Evolutionary conservation across 73 alveolate species (phyloP), one percentile per base, ranked within the genome.

Genomic region (Tetrahymena elliotti): DNA sequence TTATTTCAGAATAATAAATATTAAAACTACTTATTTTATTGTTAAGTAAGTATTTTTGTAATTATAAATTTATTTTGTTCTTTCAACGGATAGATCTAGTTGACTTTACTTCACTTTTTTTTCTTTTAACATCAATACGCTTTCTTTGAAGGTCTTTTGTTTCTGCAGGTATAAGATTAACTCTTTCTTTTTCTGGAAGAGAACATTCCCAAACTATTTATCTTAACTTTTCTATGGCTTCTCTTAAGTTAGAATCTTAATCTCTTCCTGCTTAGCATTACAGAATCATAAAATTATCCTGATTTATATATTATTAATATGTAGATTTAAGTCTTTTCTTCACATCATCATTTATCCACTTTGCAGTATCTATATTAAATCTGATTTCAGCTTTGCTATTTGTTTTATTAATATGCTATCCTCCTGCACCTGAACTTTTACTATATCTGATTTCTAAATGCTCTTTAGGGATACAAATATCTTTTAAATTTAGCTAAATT

Each of bases 401-500:
- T 16, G 95, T 93, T 95, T 95, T 96, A 82, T 96, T 96, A n/a
- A 96, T 96, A 93, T 95, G 95, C 18, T 96, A 84, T 16, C 98
- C 98, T 53, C 98, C 98, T 13, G 98, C 97, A 36, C 98, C 98
- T 39, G 97, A 95, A 35, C 96, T 92, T 54, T 94, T 96, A 35
- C 95, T 84, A 93, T 95, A 96, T 10, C 24, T 92, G 37, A 92
- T 84, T 83, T 92, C 94, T 95, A 96, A 95, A 15, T 95, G 93
- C 38, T 94, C 96, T 40, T 93, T 92, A 22, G 97, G 96, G 24
- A 96, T 88, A 31, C 40, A 16, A 38, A 88, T 33, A 12, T 38
- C 93, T 38, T 84, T 37, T 20, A 68, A 94, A 8, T 16, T 52
- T 93, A 36, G 22, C 24, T 15, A 35, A 41, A 36, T 52, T 24